Conservation (phyloP, 345 rosid species). For the Eucalyptus polyanthemos region DNA sequence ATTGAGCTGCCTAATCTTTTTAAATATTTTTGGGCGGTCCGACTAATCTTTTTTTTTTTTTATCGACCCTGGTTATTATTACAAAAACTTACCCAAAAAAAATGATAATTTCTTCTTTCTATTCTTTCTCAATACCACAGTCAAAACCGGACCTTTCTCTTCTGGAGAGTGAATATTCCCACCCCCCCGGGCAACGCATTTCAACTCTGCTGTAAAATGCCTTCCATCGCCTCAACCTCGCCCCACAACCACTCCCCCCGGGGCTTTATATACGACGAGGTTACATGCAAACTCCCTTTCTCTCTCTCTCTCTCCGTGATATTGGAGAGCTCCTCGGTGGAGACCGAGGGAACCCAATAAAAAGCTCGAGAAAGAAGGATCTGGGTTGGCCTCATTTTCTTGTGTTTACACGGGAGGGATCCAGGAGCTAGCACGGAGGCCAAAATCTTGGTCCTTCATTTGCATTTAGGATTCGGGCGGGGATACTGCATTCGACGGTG, state of each 20-base stretch:
- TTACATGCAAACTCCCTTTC: neutral
- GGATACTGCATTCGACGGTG: neutral
- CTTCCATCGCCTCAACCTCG: neutral
- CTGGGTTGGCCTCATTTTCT: neutral
- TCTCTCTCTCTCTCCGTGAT: neutral
- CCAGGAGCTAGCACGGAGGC: neutral
- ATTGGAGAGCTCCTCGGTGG: neutral
- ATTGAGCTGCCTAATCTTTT: neutral
- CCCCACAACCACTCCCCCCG: neutral
- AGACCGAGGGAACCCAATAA: neutral
- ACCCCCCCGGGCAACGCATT: neutral
- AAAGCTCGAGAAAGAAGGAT: neutral
- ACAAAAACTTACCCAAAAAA: neutral
- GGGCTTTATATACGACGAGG: neutral
- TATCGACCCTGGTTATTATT: neutral
- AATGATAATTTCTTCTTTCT: neutral
- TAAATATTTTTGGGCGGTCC: neutral
- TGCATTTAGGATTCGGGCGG: neutral
- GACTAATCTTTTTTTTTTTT: neutral
- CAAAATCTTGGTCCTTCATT: neutral
- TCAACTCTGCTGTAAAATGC: neutral
- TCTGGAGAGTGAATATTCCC: neutral
- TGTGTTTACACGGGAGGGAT: neutral
- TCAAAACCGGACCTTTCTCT: neutral
- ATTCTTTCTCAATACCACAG: neutral